phyloP scores from a whole-genome alignment of 805 yeast genomes.

The Kazachstania kunashirensis region DNA sequence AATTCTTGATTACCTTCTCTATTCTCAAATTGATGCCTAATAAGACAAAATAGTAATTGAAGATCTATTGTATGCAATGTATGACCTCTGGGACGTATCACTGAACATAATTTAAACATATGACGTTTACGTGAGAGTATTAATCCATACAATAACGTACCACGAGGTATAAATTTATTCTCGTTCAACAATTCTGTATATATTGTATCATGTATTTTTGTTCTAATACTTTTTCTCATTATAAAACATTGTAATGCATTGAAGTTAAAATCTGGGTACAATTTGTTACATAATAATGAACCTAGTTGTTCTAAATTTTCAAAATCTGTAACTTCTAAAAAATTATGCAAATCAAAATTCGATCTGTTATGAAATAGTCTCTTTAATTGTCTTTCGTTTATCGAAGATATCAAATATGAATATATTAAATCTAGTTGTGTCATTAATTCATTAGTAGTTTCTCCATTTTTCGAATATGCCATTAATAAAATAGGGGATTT shows the following conservation, averaged over 20 bases:
- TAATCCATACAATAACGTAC: constrained; percentile 63
- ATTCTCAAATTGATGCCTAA: constrained; percentile 37
- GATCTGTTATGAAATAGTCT: constrained; percentile 60
- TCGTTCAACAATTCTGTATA: constrained; percentile 15
- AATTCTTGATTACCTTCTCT: constrained; percentile 49
- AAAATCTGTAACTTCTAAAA: constrained; percentile 65
- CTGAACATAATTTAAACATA: constrained; percentile 49
- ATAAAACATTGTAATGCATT: constrained; percentile 59
- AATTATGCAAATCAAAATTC: constrained; percentile 71
- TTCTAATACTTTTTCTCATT: constrained; percentile 48
- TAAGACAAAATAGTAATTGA: constrained; percentile 60
- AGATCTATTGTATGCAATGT: constrained; percentile 74
- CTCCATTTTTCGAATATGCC: constrained; percentile 52
- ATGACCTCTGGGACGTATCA: constrained; percentile 69
- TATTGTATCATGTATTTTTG: constrained; percentile 34
- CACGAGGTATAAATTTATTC: constrained; percentile 30
- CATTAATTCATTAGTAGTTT: constrained; percentile 40
- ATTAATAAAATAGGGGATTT: constrained; percentile 64
- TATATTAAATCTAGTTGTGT: constrained; percentile 66
- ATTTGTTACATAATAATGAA: constrained; percentile 37
- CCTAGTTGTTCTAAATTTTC: constrained; percentile 61
- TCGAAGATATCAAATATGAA: constrained; percentile 68
- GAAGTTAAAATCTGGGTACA: constrained; percentile 50
- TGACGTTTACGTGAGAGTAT: constrained; percentile 44
- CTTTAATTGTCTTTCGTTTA: constrained; percentile 70